Conservation (phyloP, 1,284 basidiomycete species). For the Coniferiporia weirii region DNA sequence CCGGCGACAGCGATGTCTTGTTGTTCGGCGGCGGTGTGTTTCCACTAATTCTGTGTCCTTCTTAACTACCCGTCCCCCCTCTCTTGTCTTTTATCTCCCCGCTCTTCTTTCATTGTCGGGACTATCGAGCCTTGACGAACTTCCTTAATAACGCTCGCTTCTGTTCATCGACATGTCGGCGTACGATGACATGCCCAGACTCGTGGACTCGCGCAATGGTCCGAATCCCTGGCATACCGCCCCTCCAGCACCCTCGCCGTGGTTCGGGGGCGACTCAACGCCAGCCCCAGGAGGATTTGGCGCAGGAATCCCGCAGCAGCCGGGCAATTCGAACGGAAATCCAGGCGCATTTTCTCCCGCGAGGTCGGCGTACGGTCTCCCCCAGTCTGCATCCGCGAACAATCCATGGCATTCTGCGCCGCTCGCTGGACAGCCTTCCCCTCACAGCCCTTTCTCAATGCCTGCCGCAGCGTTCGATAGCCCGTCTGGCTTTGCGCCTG, state of each 20-base stretch:
- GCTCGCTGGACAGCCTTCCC: neutral
- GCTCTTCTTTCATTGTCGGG: neutral
- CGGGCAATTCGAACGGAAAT: neutral
- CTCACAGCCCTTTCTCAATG: slow-evolving; percentile 1
- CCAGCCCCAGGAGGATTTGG: slow-evolving; percentile 14
- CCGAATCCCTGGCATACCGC: neutral
- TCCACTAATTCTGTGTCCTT: neutral
- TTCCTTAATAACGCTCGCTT: neutral
- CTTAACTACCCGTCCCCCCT: neutral
- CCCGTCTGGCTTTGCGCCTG: neutral
- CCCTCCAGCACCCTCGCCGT: neutral
- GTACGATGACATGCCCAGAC: slow-evolving; percentile 8
- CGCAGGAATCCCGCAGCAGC: slow-evolving; percentile 1
- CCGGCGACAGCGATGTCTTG: neutral
- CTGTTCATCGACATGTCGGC: slow-evolving; percentile 3
- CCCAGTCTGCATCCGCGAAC: neutral
- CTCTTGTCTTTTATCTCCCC: neutral
- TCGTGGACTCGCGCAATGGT: slow-evolving; percentile 3
- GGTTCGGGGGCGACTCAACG: neutral
- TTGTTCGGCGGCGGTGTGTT: neutral
- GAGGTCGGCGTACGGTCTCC: neutral
- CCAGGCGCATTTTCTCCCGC: neutral
- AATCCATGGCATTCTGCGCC: neutral
- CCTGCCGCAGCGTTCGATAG: neutral
- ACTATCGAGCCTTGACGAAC: neutral